A percentile compares a stretch with the other conserved stretches of the same genome.
These are phyloP conservation scores for Psophocarpus tetragonolobus DNA, from an alignment of 306 rosid species.

Conservation along the genomic window DNA sequence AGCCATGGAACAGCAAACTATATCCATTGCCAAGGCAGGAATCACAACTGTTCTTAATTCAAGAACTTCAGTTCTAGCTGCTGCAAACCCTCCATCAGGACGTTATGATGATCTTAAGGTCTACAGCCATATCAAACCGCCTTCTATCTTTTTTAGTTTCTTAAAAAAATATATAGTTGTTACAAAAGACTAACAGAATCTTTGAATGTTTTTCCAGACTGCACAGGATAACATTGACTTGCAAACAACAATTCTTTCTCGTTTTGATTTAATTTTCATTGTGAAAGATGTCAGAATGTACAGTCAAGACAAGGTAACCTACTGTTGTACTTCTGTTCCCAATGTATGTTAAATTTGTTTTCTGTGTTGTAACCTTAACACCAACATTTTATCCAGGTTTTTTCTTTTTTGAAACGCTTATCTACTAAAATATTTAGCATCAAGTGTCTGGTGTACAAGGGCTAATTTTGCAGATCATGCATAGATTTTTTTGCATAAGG, in stretches of 20 bases:
- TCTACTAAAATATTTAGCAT: not conserved
- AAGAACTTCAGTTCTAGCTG: conserved; percentile 98
- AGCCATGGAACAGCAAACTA: conserved; percentile 99
- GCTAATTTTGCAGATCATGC: conserved; percentile 9
- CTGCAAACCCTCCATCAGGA: conserved; percentile 99
- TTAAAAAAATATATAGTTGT: not conserved
- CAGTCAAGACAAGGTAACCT: conserved; percentile 88
- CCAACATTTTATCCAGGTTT: not conserved
- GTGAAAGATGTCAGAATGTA: conserved; percentile 96
- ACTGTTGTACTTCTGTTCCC: conserved; percentile 23
- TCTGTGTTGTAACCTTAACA: not conserved
- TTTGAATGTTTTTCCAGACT: conserved; percentile 61
- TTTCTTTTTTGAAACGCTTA: not conserved
- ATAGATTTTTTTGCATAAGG: conserved; percentile 16
- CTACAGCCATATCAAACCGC: not conserved
- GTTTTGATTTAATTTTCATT: conserved; percentile 94
- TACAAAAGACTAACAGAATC: conserved; percentile 35
- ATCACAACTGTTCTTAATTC: conserved; percentile 98
- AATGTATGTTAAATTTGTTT: not conserved
- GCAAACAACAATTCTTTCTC: conserved; percentile 98
- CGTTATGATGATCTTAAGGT: conserved; percentile 99
- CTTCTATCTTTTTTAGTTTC: not conserved
- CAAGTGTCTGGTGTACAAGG: not conserved
- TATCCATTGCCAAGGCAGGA: conserved; percentile 99
- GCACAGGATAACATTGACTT: conserved; percentile 98